Conservation (phyloP, 2,329 filamentous ascomycete species). For the Arachnomyces sp. region DNA sequence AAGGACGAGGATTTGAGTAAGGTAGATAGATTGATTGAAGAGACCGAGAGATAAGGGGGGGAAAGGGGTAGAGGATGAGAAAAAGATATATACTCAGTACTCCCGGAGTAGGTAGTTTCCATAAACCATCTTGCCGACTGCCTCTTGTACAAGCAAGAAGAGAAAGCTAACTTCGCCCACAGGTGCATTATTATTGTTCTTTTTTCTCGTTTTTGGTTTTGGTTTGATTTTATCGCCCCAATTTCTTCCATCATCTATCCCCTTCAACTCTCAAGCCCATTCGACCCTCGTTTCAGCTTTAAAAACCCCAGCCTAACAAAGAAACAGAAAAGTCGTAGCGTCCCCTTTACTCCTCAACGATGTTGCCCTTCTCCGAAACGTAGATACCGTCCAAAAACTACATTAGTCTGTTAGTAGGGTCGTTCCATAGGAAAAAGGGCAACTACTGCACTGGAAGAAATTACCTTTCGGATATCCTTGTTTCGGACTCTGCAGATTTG, state of each 20-base stretch:
- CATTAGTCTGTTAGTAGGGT: not conserved
- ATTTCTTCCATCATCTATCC: constrained; percentile 25
- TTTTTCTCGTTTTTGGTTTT: not conserved
- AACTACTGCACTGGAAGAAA: constrained; percentile 11
- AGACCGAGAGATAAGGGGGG: too few relatives aligned
- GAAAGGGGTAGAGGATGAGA: constrained; percentile 24
- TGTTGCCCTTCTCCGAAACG: constrained; percentile 97
- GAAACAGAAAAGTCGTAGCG: constrained; percentile 6
- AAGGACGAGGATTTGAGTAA: too few relatives aligned
- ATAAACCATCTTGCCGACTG: too few relatives aligned
- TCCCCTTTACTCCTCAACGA: constrained; percentile 54
- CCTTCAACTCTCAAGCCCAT: too few relatives aligned
- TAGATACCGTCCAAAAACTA: constrained; percentile 99
- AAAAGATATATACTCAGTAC: constrained; percentile 22
- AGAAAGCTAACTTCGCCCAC: too few relatives aligned
- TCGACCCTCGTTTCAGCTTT: constrained; percentile 1
- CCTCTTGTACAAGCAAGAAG: too few relatives aligned
- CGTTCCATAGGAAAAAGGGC: not conserved
- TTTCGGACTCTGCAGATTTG: constrained; percentile 99
- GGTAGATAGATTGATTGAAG: too few relatives aligned
- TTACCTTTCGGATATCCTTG: constrained; percentile 99
- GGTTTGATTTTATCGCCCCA: constrained; percentile 1
- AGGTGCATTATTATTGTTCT: too few relatives aligned
- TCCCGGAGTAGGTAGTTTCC: too few relatives aligned
- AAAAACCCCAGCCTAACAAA: constrained; percentile 25